phyloP scores from a whole-genome alignment of 495 filamentous ascomycete genomes.

The Hyaloscypha hepaticicola region DNA sequence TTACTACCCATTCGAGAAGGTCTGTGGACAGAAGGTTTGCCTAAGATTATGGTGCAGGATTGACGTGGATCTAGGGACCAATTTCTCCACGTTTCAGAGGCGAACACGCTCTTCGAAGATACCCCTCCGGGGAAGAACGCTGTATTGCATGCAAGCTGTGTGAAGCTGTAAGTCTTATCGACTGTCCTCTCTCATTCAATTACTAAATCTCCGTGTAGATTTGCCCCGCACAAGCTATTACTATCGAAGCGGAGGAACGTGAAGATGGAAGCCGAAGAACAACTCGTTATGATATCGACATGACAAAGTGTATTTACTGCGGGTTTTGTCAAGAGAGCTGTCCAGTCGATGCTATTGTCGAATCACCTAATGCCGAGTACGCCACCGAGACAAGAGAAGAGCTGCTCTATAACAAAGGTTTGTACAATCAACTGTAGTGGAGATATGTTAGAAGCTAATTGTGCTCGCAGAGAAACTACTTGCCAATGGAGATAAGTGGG shows the following conservation, averaged over 20 bases:
- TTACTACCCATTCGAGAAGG: slow-evolving; percentile 97
- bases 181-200: slow-evolving; percentile 9
- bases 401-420: slow-evolving; percentile 86
- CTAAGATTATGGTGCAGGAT: background rate
- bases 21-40: slow-evolving; percentile 30
- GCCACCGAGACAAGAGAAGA: slow-evolving; percentile 97
- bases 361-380: slow-evolving; percentile 96
- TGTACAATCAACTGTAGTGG: background rate
- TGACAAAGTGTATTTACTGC: slow-evolving; percentile 99
- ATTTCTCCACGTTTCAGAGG: slow-evolving; percentile 97
- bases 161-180: slow-evolving; percentile 64
- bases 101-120: slow-evolving; percentile 92
- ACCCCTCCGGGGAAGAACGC: slow-evolving; percentile 95
- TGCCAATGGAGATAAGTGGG: slow-evolving; percentile 94
- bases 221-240: slow-evolving; percentile 95
- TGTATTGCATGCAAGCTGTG: slow-evolving; percentile 99
- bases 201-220: slow-evolving; percentile 46
- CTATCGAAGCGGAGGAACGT: slow-evolving; percentile 97
- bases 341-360: slow-evolving; percentile 97
- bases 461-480: slow-evolving; percentile 37
- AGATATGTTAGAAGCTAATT: background rate
- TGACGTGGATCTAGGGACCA: slow-evolving; percentile 58
- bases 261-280: slow-evolving; percentile 92
- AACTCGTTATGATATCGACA: slow-evolving; percentile 98
- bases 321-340: slow-evolving; percentile 99